Percentiles rank a stretch among this genome's conserved stretches.
phyloP scores from a whole-genome alignment of 1,284 basidiomycete genomes.

The Apiotrichum sp. region DNA sequence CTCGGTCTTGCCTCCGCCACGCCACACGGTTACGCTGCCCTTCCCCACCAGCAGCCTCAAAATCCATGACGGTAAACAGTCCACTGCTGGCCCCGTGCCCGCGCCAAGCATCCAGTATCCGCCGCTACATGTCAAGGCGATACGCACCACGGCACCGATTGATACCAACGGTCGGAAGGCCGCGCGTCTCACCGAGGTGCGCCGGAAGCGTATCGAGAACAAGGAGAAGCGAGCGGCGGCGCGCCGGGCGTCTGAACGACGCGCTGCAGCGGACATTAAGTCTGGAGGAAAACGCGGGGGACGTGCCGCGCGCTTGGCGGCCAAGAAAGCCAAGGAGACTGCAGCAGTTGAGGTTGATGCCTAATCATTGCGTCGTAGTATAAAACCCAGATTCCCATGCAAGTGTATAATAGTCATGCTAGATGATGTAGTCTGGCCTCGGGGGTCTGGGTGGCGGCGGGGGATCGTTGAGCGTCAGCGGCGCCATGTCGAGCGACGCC shows the following conservation, averaged over 20 bases:
- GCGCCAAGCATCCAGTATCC: constrained; percentile 43
- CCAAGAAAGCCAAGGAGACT: background rate
- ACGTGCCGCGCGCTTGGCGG: constrained; percentile 1
- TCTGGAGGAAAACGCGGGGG: background rate
- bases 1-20: constrained; percentile 32
- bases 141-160: constrained; percentile 71
- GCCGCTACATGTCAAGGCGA: constrained; percentile 75
- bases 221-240: constrained; percentile 41
- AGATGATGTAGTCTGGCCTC: constrained; percentile 9
- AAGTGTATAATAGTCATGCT: background rate
- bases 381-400: background rate
- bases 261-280: constrained; percentile 2
- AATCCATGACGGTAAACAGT: constrained; percentile 12
- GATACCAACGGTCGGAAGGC: constrained; percentile 70
- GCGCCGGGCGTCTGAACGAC: constrained; percentile 14
- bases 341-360: too few relatives aligned
- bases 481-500: background rate
- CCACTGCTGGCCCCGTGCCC: background rate
- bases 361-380: too few relatives aligned
- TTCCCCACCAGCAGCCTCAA: constrained; percentile 42
- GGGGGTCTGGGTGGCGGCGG: background rate
- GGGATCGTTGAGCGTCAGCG: constrained; percentile 1
- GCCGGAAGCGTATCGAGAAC: constrained; percentile 52
- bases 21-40: constrained; percentile 41
- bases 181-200: constrained; percentile 55